These are phyloP conservation scores for Claviceps fusiformis DNA, from an alignment of 2,329 filamentous ascomycete species.

Conservation along the genomic window DNA sequence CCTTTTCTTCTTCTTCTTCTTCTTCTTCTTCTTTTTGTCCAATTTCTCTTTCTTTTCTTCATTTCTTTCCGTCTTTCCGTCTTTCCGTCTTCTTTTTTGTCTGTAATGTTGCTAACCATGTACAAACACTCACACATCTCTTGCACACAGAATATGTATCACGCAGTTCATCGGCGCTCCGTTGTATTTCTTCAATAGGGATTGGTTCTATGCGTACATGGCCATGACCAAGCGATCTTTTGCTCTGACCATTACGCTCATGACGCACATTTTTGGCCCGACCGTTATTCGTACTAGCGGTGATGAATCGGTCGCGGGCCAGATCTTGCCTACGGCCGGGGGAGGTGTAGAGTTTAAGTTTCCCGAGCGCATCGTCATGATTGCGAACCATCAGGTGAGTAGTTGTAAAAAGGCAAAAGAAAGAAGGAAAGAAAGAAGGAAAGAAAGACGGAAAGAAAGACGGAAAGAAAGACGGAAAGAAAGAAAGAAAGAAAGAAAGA, in stretches of 20 bases:
- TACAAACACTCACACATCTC: background rate
- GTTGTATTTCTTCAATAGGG: conserved; percentile 61
- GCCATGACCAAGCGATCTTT: conserved; percentile 76
- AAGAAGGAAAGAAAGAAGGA: background rate
- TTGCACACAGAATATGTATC: conserved; percentile 38
- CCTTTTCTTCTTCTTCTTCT: no score
- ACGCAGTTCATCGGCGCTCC: conserved; percentile 67
- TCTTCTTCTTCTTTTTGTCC: no score
- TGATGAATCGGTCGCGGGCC: conserved; percentile 63
- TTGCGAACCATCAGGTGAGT: conserved; percentile 69
- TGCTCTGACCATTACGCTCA: conserved; percentile 60
- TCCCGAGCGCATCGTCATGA: conserved; percentile 66
- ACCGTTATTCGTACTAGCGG: conserved; percentile 73
- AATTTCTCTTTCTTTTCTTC: background rate
- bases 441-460: no score
- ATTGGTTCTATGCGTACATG: conserved; percentile 78
- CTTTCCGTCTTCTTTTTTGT: background rate
- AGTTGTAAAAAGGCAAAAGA: background rate
- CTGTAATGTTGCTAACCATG: background rate
- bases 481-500: background rate
- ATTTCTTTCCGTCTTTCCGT: no score
- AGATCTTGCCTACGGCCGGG: conserved; percentile 56
- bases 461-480: no score
- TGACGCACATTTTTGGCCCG: conserved; percentile 81
- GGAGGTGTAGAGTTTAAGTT: conserved; percentile 68